A percentile compares a stretch with the other conserved stretches of the same genome.
phyloP scores from a whole-genome alignment of 2,329 filamentous ascomycete genomes.

The Colletotrichum noveboracense region DNA sequence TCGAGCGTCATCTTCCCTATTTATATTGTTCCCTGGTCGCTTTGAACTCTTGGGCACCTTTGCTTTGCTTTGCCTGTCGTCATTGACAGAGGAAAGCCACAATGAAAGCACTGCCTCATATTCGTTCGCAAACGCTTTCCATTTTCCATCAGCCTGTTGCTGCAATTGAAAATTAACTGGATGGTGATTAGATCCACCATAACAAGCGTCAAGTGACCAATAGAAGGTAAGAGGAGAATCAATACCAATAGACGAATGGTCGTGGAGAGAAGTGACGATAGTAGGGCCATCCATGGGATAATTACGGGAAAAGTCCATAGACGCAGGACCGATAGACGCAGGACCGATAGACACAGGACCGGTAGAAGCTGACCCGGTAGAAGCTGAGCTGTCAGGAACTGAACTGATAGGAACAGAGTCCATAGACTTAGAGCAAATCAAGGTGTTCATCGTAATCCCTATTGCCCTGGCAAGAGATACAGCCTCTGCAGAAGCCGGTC shows the following conservation, averaged over 20 bases:
- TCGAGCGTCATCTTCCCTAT: not conserved
- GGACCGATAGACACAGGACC: too few species aligned
- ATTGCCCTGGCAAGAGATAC: not conserved
- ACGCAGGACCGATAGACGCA: too few species aligned
- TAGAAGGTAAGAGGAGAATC: too few species aligned
- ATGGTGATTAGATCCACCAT: not conserved
- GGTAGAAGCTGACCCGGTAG: too few species aligned
- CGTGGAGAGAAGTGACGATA: too few species aligned
- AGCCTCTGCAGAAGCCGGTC: not conserved
- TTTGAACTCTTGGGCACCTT: fast-evolving
- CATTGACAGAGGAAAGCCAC: not conserved
- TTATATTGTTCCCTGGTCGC: not conserved
- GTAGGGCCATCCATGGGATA: too few species aligned
- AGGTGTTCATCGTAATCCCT: not conserved
- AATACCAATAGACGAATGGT: too few species aligned
- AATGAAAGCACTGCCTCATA: not conserved
- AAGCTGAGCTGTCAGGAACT: too few species aligned
- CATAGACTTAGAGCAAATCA: not conserved
- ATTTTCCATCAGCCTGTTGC: not conserved
- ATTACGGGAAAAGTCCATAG: too few species aligned
- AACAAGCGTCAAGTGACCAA: not conserved
- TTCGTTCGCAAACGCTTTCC: not conserved
- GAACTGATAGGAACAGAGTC: too few species aligned
- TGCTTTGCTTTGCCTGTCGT: not conserved
- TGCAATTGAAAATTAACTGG: not conserved